A percentile compares a stretch with the other conserved stretches of the same genome.
These are phyloP conservation scores for Arabidopsis lyrata DNA, from an alignment of 441 rosid genomes.

Conservation along the genomic window DNA sequence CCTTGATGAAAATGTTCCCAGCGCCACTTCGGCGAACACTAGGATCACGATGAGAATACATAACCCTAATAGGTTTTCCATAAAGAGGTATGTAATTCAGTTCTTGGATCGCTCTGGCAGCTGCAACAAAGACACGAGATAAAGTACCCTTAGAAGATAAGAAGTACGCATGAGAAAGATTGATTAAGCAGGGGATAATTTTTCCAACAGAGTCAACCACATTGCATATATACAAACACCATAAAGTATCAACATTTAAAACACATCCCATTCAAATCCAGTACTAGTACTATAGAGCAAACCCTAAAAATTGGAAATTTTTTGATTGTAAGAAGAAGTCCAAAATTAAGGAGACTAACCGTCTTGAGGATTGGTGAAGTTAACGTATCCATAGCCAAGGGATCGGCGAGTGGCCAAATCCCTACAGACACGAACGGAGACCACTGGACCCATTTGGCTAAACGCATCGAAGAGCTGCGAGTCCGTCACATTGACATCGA, in stretches of 20 bases:
- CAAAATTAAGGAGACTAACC: slow-evolving; percentile 50
- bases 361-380: slow-evolving; percentile 69
- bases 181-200: neutral
- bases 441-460: slow-evolving; percentile 76
- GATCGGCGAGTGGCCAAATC: slow-evolving; percentile 79
- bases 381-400: slow-evolving; percentile 92
- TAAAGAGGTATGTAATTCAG: slow-evolving; percentile 77
- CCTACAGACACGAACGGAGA: slow-evolving; percentile 80
- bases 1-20: slow-evolving; percentile 91
- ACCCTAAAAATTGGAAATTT: slow-evolving; percentile 4
- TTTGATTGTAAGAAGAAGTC: neutral
- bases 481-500: slow-evolving; percentile 76
- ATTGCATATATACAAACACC: slow-evolving; percentile 6
- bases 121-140: slow-evolving; percentile 49
- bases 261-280: neutral
- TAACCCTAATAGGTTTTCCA: slow-evolving; percentile 81
- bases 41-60: slow-evolving; percentile 90
- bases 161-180: neutral
- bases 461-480: slow-evolving; percentile 84
- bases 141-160: neutral
- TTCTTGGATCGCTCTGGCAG: slow-evolving; percentile 84
- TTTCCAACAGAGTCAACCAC: neutral
- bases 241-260: slow-evolving; percentile 16
- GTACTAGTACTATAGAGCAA: neutral
- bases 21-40: slow-evolving; percentile 82